Evolutionary conservation across 2,329 filamentous ascomycete species (phyloP), one percentile per base, ranked within the genome.

Genomic region (Coniochaeta sp.): DNA sequence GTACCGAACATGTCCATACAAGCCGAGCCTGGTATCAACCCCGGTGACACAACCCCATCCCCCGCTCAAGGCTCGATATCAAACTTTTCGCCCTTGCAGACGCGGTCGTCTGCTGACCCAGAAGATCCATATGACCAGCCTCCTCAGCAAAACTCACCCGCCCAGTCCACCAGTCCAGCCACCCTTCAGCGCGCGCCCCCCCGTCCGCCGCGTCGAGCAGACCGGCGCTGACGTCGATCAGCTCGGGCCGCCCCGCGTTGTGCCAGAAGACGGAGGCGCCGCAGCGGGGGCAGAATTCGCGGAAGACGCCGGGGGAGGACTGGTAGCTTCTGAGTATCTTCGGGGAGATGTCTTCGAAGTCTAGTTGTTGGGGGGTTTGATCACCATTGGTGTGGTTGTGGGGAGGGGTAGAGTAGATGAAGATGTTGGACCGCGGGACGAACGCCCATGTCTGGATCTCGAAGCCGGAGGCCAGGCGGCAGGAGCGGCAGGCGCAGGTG

Each of bases 371-470:
- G 19, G 62, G 57, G 19, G 56, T 24, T 14, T 16, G 40, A 0
- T 16, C 22, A 56, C 36, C 30, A 24, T 47, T 22, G 66, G 55
- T 77, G 38, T 40, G 38, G 12, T 34, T 62, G 34, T 71, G 62
- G 28, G 14, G 8, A 36, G 82, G 74, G 19, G 16, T n/a, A n/a
- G n/a, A n/a, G 30, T 62, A 42, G 10, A 38, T 22, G 32, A 75
- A 71, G 58, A 90, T 83, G 65, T 87, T 85, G 1, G 72, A 70
- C n/a, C 77, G 75, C 0, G 85, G 85, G 0, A 89, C 73, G 66
- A 89, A 90, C 0, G 83, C 78, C 87, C 87, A 90, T 0, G 81
- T 74, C 65, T 88, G 81, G 55, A 89, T 79, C 60, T 89, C 84
- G 63, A 84, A 86, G 3, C 87, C 86, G 1, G 82, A 79, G 0